These are phyloP conservation scores for Ananas comosus DNA, from an alignment of 176 grass and related monocot species.

Conservation along the genomic window DNA sequence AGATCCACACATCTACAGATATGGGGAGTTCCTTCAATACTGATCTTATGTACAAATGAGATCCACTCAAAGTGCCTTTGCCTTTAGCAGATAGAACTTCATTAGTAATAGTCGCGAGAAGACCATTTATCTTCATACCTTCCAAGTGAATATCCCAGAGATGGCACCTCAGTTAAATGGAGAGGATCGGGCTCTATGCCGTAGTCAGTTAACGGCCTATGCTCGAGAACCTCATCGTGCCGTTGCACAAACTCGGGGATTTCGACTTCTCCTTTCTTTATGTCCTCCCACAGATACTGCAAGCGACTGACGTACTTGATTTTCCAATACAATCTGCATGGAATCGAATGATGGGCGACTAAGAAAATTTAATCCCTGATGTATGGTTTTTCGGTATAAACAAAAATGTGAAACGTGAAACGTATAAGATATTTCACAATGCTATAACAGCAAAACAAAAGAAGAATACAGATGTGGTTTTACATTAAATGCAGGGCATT, in stretches of 20 bases:
- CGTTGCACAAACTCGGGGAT: constrained; percentile 79
- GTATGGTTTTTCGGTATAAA: too few relatives aligned
- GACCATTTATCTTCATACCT: constrained; percentile 62
- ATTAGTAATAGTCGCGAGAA: constrained; percentile 52
- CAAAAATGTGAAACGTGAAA: too few relatives aligned
- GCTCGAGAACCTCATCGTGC: constrained; percentile 81
- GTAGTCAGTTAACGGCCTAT: constrained; percentile 88
- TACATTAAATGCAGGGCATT: too few relatives aligned
- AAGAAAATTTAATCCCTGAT: not conserved
- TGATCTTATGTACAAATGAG: too few relatives aligned
- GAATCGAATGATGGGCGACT: not conserved
- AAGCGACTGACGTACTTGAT: constrained; percentile 87
- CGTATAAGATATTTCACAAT: too few relatives aligned
- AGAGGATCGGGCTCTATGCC: constrained; percentile 88
- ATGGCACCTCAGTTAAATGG: constrained; percentile 63
- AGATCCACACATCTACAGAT: too few relatives aligned
- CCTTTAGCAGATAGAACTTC: not conserved
- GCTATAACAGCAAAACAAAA: too few relatives aligned
- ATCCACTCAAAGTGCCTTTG: too few relatives aligned
- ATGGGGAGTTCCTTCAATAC: too few relatives aligned
- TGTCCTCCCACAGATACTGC: constrained; percentile 80
- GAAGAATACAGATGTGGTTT: too few relatives aligned
- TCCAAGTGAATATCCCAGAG: constrained; percentile 52
- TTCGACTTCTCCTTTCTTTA: constrained; percentile 69
- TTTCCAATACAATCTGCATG: constrained; percentile 87